These are phyloP conservation scores for Fusarium floridanum DNA, from an alignment of 2,329 filamentous ascomycete species.

Conservation along the genomic window DNA sequence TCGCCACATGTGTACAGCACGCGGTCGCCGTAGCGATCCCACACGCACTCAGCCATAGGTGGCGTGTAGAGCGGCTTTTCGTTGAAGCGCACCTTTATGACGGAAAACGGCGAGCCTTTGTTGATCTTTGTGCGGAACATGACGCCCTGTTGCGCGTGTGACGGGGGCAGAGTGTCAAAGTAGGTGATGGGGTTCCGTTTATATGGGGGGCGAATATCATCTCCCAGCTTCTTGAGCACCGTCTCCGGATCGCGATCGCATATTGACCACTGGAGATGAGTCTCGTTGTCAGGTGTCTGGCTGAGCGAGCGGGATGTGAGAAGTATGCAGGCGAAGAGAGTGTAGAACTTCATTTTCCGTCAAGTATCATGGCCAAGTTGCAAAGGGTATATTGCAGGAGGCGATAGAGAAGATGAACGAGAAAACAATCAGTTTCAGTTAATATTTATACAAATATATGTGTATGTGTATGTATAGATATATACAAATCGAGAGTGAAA, in stretches of 20 bases:
- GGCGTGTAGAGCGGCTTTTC: conserved; percentile 17
- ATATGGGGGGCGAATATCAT: conserved; percentile 28
- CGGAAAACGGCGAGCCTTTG: conserved; percentile 28
- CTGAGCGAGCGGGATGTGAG: background rate
- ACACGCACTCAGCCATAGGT: conserved; percentile 27
- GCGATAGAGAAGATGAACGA: background rate
- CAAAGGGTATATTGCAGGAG: background rate
- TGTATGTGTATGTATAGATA: background rate
- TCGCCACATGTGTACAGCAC: conserved; percentile 34
- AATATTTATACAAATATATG: no score
- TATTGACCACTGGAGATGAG: conserved; percentile 40
- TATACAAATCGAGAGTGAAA: background rate
- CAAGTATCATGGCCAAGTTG: background rate
- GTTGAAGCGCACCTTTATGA: conserved; percentile 37
- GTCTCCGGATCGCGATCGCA: conserved; percentile 30
- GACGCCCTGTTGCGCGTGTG: conserved; percentile 33
- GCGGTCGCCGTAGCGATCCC: conserved; percentile 37
- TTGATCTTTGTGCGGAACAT: conserved; percentile 42
- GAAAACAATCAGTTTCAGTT: background rate
- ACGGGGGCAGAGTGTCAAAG: conserved; percentile 38
- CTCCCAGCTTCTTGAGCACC: conserved; percentile 33
- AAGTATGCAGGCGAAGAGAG: background rate
- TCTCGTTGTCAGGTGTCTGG: conserved; percentile 7
- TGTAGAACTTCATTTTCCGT: conserved; percentile 19
- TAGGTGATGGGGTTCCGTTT: conserved; percentile 39